Evolutionary conservation across 129 eudicot species (phyloP), one percentile per base, ranked within the genome.

Genomic region (Heracleum sosnowskyi): DNA sequence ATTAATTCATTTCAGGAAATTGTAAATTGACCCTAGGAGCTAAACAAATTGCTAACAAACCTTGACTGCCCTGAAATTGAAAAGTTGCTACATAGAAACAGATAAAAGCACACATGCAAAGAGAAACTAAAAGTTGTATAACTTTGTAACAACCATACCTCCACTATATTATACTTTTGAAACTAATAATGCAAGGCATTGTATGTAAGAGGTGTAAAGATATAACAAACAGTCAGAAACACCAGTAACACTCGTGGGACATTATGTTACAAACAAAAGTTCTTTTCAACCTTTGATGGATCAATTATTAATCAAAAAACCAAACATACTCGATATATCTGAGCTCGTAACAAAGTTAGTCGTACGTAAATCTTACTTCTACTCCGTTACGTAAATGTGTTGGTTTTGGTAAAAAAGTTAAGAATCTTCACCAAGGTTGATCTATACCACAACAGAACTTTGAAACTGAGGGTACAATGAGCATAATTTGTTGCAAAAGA

Each of bases 171-270:
- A 57, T 3, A n/a, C 66, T 57, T 57, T 57, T 1, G 29, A 57
- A 57, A 57, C 66, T n/a, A 57, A 57, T 57, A n/a, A 57, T 57
- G 66, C 66, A 57, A 57, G 66, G 15, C 66, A 57, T 57, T 57
- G 66, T 57, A 57, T 57, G 66, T 57, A 57, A 57, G 33, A 57
- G 66, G 66, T 57, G 66, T 57, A 57, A 57, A 57, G 66, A 57
- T 7, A n/a, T 57, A 57, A 57, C 66, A 57, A 57, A 57, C 66
- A 57, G 66, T 57, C 66, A 57, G 33, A 57, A n/a, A 57, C 66
- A 57, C 66, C 33, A 57, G 66, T 10, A 57, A 0, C 66, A 57
- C 66, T 57, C 66, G 33, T 57, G 66, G 66, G 66, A 57, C 66
- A 57, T 57, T 57, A 57, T 57, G 66, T n/a, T 53, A 22, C 28